Conservation (phyloP, 805 yeast genomes). For the Teunomyces aglyptinius region DNA sequence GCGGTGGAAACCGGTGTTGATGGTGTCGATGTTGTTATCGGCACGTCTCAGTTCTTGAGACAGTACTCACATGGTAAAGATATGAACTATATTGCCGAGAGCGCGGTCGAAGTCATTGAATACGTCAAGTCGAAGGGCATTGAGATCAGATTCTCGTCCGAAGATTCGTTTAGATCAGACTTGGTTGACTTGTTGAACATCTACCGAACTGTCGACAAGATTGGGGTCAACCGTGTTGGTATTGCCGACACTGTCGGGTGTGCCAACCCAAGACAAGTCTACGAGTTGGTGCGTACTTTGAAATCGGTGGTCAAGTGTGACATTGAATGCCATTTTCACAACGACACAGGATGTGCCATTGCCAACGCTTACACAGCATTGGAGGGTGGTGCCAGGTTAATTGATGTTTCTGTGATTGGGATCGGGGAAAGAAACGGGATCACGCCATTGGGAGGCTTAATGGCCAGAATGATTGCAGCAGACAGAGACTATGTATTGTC, state of each 20-base stretch:
- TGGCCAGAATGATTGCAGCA: conserved; percentile 99
- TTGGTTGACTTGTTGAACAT: conserved; percentile 92
- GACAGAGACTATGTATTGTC: conserved; percentile 93
- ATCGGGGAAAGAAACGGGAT: conserved; percentile 99
- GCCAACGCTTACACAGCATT: conserved; percentile 98
- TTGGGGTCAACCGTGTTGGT: conserved; percentile 98
- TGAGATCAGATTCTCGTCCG: conserved; percentile 94
- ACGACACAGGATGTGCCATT: conserved; percentile 98
- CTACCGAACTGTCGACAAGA: conserved; percentile 93
- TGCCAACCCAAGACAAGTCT: conserved; percentile 98
- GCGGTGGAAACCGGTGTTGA: conserved; percentile 99
- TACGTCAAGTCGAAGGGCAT: conserved; percentile 95
- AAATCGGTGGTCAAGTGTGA: conserved; percentile 93
- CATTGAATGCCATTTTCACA: conserved; percentile 98
- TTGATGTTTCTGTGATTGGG: conserved; percentile 94
- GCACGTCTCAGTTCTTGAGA: conserved; percentile 93
- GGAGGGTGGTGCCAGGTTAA: conserved; percentile 94
- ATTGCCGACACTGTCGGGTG: conserved; percentile 99
- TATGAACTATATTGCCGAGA: conserved; percentile 94
- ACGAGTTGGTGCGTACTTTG: conserved; percentile 91
- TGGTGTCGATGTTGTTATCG: conserved; percentile 98
- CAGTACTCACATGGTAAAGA: conserved; percentile 97
- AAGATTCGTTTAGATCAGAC: conserved; percentile 96
- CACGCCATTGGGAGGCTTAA: conserved; percentile 94
- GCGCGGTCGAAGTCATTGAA: conserved; percentile 95